A percentile compares a stretch with the other conserved stretches of the same genome.
These are phyloP conservation scores for Boletellus emodensis DNA, from an alignment of 768 basidiomycete genomes.

Conservation along the genomic window DNA sequence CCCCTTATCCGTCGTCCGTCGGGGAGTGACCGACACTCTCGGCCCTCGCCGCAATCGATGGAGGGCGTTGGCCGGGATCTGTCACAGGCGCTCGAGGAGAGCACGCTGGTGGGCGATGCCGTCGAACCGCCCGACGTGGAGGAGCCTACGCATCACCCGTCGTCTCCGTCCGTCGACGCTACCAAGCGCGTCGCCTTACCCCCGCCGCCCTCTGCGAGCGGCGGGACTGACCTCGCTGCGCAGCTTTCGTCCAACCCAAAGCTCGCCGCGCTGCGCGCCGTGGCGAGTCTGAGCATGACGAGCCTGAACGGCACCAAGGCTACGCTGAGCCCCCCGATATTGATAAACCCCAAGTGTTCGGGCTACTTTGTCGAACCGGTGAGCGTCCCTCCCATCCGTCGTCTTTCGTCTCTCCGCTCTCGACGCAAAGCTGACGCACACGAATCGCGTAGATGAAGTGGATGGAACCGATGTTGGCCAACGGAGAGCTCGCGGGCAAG, in stretches of 20 bases:
- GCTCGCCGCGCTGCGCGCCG: constrained; percentile 43
- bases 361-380: constrained; percentile 98
- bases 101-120: not conserved
- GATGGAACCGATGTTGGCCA: constrained; percentile 83
- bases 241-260: constrained; percentile 46
- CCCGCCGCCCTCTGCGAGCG: constrained; percentile 10
- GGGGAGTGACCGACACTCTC: constrained; percentile 8
- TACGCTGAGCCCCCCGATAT: constrained; percentile 53
- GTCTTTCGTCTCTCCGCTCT: no score
- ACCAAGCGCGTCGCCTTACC: constrained; percentile 1
- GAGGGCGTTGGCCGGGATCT: constrained; percentile 31
- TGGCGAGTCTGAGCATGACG: constrained; percentile 27
- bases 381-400: not conserved
- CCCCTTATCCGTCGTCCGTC: constrained; percentile 9
- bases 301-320: constrained; percentile 17
- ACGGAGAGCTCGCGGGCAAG: constrained; percentile 82
- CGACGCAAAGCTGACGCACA: not conserved
- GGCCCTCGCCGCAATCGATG: constrained; percentile 27
- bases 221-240: constrained; percentile 38
- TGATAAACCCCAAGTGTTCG: constrained; percentile 81
- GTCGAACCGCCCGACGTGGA: not conserved
- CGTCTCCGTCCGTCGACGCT: not conserved
- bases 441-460: constrained; percentile 68
- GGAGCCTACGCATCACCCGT: not conserved
- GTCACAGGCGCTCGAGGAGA: constrained; percentile 29